Percentiles rank a stretch among this genome's conserved stretches.
These are phyloP conservation scores for Trapa incisa DNA, from an alignment of 345 rosid species.

Conservation along the genomic window DNA sequence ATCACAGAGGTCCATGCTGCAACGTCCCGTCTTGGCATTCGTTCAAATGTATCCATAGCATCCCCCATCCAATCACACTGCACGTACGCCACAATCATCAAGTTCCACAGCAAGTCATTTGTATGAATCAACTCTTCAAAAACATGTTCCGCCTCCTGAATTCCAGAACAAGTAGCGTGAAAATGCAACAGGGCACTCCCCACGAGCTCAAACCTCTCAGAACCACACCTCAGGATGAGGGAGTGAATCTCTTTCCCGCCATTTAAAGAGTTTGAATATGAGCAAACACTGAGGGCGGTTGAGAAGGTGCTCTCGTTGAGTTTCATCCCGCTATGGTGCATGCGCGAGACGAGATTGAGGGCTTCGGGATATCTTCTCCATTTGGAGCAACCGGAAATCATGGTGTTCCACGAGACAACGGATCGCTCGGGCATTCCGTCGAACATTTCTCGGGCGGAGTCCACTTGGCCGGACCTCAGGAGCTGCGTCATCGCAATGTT, in stretches of 20 bases:
- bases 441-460: slow-evolving; percentile 32
- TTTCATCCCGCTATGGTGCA: slow-evolving; percentile 21
- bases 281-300: slow-evolving; percentile 24
- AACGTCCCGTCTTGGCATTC: slow-evolving; percentile 36
- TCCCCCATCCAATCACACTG: slow-evolving; percentile 26
- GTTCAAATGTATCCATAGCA: slow-evolving; percentile 25
- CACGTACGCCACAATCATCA: slow-evolving; percentile 40
- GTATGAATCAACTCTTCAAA: slow-evolving; percentile 23
- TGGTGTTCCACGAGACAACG: slow-evolving; percentile 33
- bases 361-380: slow-evolving; percentile 24
- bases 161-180: slow-evolving; percentile 22
- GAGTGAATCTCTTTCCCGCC: slow-evolving; percentile 31
- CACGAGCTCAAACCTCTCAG: slow-evolving; percentile 30
- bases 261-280: slow-evolving; percentile 13
- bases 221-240: slow-evolving; percentile 25
- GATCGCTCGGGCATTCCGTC: slow-evolving; percentile 39
- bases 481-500: slow-evolving; percentile 16
- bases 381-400: slow-evolving; percentile 32
- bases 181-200: slow-evolving; percentile 37
- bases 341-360: slow-evolving; percentile 18
- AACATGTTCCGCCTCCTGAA: slow-evolving; percentile 23
- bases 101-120: slow-evolving; percentile 29
- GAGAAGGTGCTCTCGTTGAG: slow-evolving; percentile 29
- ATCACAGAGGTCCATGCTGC: slow-evolving; percentile 37
- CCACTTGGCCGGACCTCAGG: slow-evolving; percentile 13